A percentile compares a stretch with the other conserved stretches of the same genome.
These are phyloP conservation scores for Suhomyces chickasaworum DNA, from an alignment of 1,139 yeast genomes.

Conservation along the genomic window DNA sequence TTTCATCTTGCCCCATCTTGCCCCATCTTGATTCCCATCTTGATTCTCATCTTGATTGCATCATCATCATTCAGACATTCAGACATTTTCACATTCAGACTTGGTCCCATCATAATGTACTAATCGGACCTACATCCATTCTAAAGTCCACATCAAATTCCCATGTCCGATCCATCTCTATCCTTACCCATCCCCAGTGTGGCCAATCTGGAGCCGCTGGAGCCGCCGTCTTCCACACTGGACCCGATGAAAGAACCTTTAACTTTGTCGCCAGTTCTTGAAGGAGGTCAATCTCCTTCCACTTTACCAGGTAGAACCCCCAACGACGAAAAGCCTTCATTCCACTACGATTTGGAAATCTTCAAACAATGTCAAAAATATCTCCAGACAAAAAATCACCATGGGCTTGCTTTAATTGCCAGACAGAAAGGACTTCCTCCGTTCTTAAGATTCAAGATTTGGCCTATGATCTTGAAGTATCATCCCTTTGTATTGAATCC, in stretches of 20 bases:
- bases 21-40: no score
- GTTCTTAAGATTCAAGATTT: slow-evolving; percentile 69
- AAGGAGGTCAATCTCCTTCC: slow-evolving; percentile 5
- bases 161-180: slow-evolving; percentile 9
- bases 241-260: background rate
- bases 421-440: slow-evolving; percentile 89
- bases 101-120: slow-evolving; percentile 4
- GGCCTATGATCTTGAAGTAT: slow-evolving; percentile 80
- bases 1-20: no score
- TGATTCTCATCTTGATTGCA: no score
- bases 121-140: background rate
- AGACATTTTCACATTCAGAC: background rate
- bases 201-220: no score
- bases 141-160: background rate
- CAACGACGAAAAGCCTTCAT: slow-evolving; percentile 33
- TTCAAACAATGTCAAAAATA: slow-evolving; percentile 43
- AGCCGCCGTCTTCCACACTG: slow-evolving; percentile 3
- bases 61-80: no score
- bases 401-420: slow-evolving; percentile 76
- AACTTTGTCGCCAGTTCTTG: slow-evolving; percentile 2
- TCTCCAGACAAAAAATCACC: slow-evolving; percentile 54
- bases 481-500: slow-evolving; percentile 87
- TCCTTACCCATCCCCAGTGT: no score
- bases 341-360: slow-evolving; percentile 44
- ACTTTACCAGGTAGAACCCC: background rate